Evolutionary conservation across 169 alveolate species (phyloP), one percentile per base, ranked within the genome.

Genomic region (Cryptosporidium felis): DNA sequence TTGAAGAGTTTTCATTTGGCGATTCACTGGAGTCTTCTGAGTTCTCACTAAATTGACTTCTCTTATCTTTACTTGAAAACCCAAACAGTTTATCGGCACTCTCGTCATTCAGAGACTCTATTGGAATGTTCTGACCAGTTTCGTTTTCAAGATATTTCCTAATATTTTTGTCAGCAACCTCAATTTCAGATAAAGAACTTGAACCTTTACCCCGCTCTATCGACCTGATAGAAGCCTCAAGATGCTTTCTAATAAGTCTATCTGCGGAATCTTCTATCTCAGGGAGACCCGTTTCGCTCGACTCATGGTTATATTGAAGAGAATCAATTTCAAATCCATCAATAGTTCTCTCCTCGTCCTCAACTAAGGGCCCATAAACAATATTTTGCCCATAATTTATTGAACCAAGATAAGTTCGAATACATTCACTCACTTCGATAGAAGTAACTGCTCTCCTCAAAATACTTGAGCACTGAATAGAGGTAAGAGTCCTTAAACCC

Each of bases 351-450:
- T 65, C 81, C 49, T 65, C 81, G 42, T 74, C 58, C 3, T 53
- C 41, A 6, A 36, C 56, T 18, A 74, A 12, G 21, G 40, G 30
- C 23, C 85, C 85, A 10, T 74, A 53, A 18, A 56, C 85, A 28
- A 32, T 74, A 56, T 74, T 53, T 53, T 74, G 85, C 0, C 66
- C 85, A 34, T 40, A 74, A 1, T 51, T 47, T 3, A 74, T 53
- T 14, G 85, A 74, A 2, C 67, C 74, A 23, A 74, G 40, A 23
- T 74, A 74, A 9, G 65, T 60, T 4, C 23, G 21, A 34, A 74
- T 74, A 53, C 85, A 74, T 16, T 74, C 67, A 12, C 40, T 53
- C n/a, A 74, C 85, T 10, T 74, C 85, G 1, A 9, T 74, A 16
- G 85, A 74, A 12, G 67, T 34, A 8, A 74, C 28, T 14, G 85